phyloP scores from a whole-genome alignment of 169 alveolate species.

The Plasmodium inui region DNA sequence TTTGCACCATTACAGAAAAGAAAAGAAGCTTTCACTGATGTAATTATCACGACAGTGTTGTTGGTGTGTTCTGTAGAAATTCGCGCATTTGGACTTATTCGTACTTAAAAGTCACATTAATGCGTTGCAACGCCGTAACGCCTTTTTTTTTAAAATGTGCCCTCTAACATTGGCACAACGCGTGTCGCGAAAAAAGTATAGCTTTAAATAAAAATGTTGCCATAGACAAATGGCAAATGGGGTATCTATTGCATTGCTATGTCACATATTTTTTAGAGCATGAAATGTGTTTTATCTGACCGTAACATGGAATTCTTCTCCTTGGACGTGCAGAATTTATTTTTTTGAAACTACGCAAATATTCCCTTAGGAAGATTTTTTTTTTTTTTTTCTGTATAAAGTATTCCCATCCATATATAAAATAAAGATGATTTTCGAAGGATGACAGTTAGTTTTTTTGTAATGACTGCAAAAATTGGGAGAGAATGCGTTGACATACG shows the following conservation, averaged over 20 bases:
- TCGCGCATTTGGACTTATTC: not conserved
- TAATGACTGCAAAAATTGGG: not conserved
- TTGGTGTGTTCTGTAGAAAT: not conserved
- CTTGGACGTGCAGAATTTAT: not conserved
- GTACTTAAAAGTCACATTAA: not conserved
- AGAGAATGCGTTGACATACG: not conserved
- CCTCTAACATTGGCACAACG: not conserved
- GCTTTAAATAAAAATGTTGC: not conserved
- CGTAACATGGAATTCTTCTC: not conserved
- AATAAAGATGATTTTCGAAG: not conserved
- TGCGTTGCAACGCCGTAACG: not conserved
- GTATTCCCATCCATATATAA: not conserved
- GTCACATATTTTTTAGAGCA: not conserved
- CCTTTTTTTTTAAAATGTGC: not conserved
- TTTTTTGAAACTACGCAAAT: not conserved
- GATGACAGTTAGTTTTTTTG: not conserved
- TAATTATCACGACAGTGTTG: not conserved
- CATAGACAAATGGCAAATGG: not conserved
- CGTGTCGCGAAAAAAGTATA: not conserved
- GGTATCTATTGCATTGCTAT: not conserved
- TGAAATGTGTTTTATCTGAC: not conserved
- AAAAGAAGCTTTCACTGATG: not conserved
- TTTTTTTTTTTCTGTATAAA: not conserved
- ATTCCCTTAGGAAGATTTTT: not conserved
- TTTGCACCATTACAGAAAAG: not conserved